A percentile compares a stretch with the other conserved stretches of the same genome.
Conservation (phyloP, 2,329 filamentous ascomycete genomes). For the Calonectria montana region DNA sequence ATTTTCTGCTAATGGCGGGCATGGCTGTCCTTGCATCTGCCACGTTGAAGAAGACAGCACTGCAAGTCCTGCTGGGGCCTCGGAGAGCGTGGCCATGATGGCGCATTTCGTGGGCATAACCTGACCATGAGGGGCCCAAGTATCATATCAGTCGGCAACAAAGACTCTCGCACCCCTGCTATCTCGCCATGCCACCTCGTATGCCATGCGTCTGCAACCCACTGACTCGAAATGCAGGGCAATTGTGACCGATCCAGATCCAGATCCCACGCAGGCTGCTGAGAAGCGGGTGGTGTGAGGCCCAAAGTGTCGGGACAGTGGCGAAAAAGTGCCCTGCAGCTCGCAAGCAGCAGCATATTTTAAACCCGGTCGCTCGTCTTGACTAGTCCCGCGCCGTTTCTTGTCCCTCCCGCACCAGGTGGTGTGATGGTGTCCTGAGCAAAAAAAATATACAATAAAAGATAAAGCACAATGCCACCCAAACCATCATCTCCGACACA, state of each 20-base stretch:
- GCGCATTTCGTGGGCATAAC: neutral
- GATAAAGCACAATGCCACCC: slow-evolving; percentile 47
- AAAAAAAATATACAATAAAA: no score
- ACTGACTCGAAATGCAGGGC: slow-evolving; percentile 11
- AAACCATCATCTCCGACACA: slow-evolving; percentile 70
- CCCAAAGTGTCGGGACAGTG: slow-evolving; percentile 8
- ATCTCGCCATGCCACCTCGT: neutral
- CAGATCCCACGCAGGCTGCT: neutral
- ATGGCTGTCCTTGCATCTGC: no score
- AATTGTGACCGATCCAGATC: slow-evolving; percentile 15
- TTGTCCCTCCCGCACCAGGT: neutral
- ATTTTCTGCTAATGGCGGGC: neutral
- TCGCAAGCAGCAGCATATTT: neutral
- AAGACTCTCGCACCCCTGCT: neutral
- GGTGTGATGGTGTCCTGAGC: neutral
- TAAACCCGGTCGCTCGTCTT: slow-evolving; percentile 7
- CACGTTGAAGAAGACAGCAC: neutral
- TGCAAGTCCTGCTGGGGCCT: neutral
- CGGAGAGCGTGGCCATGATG: neutral
- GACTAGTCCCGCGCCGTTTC: neutral
- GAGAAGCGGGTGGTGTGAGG: slow-evolving; percentile 12
- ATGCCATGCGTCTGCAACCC: slow-evolving; percentile 11
- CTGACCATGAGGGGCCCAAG: neutral
- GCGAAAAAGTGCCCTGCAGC: slow-evolving; percentile 13
- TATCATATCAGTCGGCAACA: neutral